A percentile compares a stretch with the other conserved stretches of the same genome.
phyloP scores from a whole-genome alignment of 768 basidiomycete species.

The Phaffia australis region DNA sequence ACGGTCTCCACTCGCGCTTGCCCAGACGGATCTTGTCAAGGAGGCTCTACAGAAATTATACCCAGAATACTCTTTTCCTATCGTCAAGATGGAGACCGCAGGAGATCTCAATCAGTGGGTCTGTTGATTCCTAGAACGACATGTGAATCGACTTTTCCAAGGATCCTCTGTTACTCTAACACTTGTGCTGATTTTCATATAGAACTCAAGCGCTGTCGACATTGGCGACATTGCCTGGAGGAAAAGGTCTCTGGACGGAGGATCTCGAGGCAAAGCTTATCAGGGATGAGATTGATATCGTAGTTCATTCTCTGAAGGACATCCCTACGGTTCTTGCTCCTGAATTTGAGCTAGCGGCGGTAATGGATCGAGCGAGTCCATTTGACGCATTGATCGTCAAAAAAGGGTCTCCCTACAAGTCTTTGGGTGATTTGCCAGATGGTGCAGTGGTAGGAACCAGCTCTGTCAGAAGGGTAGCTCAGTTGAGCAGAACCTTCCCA shows the following conservation, averaged over 20 bases:
- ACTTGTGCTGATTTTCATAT: background rate
- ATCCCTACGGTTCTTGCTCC: conserved; percentile 76
- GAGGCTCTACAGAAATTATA: conserved; percentile 51
- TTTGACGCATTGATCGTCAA: conserved; percentile 81
- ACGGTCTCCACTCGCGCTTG: conserved; percentile 73
- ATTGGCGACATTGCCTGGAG: conserved; percentile 4
- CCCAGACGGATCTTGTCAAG: conserved; percentile 75
- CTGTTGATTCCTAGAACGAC: background rate
- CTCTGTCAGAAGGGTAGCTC: conserved; percentile 83
- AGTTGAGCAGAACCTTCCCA: conserved; percentile 68
- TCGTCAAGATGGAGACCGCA: conserved; percentile 57
- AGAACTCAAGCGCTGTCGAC: conserved; percentile 25
- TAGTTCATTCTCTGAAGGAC: conserved; percentile 88
- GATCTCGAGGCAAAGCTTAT: conserved; percentile 81
- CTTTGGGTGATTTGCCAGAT: conserved; percentile 67
- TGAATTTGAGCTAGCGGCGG: conserved; percentile 73
- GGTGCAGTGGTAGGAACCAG: conserved; percentile 92
- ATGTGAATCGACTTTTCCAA: background rate
- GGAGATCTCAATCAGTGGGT: conserved; percentile 71
- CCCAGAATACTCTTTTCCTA: conserved; percentile 46
- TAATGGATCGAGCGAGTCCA: conserved; percentile 76
- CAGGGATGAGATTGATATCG: conserved; percentile 66
- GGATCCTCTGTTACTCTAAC: background rate
- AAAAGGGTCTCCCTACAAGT: conserved; percentile 54
- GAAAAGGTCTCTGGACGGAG: conserved; percentile 74